Evolutionary conservation across 2,329 filamentous ascomycete genomes (phyloP), one percentile per base, ranked within the genome.

Genomic region (Zymoseptoria passerinii): DNA sequence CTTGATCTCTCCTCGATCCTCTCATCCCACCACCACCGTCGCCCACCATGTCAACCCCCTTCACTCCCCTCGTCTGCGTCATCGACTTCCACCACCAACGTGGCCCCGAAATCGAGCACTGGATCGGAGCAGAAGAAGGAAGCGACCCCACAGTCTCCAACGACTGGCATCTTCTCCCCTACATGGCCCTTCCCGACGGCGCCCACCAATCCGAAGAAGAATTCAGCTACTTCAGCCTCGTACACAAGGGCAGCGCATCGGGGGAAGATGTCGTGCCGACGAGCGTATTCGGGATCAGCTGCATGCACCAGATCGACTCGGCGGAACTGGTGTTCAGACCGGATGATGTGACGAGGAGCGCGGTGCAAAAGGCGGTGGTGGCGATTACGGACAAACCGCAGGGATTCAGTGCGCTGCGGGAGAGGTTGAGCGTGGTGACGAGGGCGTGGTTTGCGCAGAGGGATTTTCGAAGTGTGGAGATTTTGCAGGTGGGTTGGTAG

Each of bases 331-430:
- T 90, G 65, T 85, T 89, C 70, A 84, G 90, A 28, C 88, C 91
- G 0, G 79, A 88, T 54, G 92, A 97, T 58, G 94, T 99, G 54
- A 99, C 94, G n/a, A 83, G 94, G 61, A 96, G 90, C 60, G 96
- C 94, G 1, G 94, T 99, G 49, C 94, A 99, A 73, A 99, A 99
- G 78, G 94, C 92, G 13, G 91, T 99, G 3, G 92, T 99, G 51
- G 91, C 96, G 57, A 90, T 99, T 66, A 91, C 90, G 56, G 90
- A 96, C 74, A 90, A 85, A 63, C 94, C 94, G 8, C 89, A 94
- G 70, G 85, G 85, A 68, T 95, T 99, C 73, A 92, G 91, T 57
- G 89, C 94, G 77, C 78, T 99, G 71, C 86, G 92, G 68, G 90
- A 97, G 75, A 87, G 94, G 65, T 77, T 99, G 63, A 88, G 89